phyloP scores from a whole-genome alignment of 2,329 filamentous ascomycete species.

The Trichoderma polysporum region DNA sequence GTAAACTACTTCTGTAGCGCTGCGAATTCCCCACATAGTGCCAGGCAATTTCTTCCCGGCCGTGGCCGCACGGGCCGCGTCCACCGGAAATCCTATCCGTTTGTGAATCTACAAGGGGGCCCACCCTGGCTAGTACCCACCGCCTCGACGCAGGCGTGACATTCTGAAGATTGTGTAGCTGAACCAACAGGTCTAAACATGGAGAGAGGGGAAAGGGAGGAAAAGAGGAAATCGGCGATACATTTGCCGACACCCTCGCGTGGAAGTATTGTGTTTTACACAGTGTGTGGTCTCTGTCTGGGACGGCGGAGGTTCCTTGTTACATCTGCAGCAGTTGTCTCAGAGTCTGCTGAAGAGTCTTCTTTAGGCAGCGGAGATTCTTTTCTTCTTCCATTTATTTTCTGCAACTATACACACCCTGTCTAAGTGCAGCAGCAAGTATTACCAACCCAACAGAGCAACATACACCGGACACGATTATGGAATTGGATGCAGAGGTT shows the following conservation, averaged over 20 bases:
- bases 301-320: not conserved
- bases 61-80: not conserved
- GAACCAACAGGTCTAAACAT: not conserved
- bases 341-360: not conserved
- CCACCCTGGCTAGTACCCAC: not conserved
- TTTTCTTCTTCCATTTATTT: not conserved
- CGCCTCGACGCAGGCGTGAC: not conserved
- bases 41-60: not conserved
- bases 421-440: not conserved
- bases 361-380: not conserved
- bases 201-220: not conserved
- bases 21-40: not conserved
- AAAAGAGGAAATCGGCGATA: not conserved
- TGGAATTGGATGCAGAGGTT: not conserved
- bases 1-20: not conserved
- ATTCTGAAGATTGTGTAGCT: not conserved
- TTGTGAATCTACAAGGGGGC: not conserved
- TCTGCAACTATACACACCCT: conserved; percentile 9
- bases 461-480: not conserved
- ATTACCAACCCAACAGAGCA: not conserved
- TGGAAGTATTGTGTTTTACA: not conserved
- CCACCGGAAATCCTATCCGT: not conserved
- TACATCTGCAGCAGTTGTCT: not conserved
- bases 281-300: not conserved
- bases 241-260: not conserved